Evolutionary conservation across 108 stramenopile genomes (phyloP).

Genomic region (Asterionellopsis glacialis): DNA sequence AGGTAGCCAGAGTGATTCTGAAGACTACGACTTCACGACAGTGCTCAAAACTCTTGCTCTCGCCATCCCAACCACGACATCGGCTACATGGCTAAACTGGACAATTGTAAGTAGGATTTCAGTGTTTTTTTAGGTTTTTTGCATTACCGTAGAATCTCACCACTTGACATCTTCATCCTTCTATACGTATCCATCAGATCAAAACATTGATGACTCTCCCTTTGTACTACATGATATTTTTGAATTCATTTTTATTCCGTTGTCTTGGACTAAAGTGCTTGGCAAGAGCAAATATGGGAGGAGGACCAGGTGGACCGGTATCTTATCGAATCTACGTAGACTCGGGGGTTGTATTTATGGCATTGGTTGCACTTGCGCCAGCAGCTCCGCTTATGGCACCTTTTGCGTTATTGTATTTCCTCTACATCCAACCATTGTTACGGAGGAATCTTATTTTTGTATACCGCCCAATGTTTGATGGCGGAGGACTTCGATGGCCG

Average conservation of each 20-base stretch:
- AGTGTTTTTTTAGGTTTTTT: too few species aligned
- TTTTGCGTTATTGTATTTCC: slow-evolving; percentile 67
- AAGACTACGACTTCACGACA: not conserved
- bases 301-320: slow-evolving; percentile 70
- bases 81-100: slow-evolving; percentile 86
- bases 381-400: slow-evolving; percentile 75
- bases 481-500: slow-evolving; percentile 74
- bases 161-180: too few species aligned
- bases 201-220: slow-evolving; percentile 50
- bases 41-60: slow-evolving; percentile 29
- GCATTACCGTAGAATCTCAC: too few species aligned
- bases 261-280: slow-evolving; percentile 35
- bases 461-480: slow-evolving; percentile 74
- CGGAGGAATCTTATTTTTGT: slow-evolving; percentile 71
- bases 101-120: slow-evolving; percentile 45
- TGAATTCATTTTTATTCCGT: slow-evolving; percentile 69
- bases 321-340: slow-evolving; percentile 84
- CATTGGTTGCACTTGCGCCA: slow-evolving; percentile 66
- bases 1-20: slow-evolving; percentile 29
- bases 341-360: slow-evolving; percentile 74
- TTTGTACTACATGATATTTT: slow-evolving; percentile 68
- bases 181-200: too few species aligned
- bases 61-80: slow-evolving; percentile 52
- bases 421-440: slow-evolving; percentile 63
- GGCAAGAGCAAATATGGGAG: slow-evolving; percentile 25